These are phyloP conservation scores for Didymella glomerata DNA, from an alignment of 2,329 filamentous ascomycete species.

Conservation along the genomic window DNA sequence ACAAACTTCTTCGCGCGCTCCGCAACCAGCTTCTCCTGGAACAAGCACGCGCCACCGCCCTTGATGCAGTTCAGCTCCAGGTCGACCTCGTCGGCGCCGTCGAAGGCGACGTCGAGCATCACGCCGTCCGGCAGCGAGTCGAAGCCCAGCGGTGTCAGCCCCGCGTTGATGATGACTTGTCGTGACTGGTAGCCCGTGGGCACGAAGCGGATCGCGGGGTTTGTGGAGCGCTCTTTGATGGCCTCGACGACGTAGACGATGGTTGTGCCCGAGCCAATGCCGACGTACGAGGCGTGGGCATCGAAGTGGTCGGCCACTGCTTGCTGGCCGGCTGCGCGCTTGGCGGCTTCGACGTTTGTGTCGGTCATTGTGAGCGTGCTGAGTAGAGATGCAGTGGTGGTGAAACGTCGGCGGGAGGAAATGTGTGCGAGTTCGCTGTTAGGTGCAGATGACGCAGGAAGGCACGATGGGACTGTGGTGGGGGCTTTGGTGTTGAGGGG, in stretches of 20 bases:
- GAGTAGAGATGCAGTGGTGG: constrained; percentile 17
- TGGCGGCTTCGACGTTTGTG: constrained; percentile 70
- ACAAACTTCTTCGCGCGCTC: constrained; percentile 84
- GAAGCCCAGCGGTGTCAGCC: constrained; percentile 78
- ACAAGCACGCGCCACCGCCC: constrained; percentile 94
- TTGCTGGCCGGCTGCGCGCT: constrained; percentile 75
- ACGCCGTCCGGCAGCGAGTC: constrained; percentile 72
- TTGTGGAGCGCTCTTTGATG: constrained; percentile 61
- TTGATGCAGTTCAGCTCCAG: constrained; percentile 96
- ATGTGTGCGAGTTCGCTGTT: background rate
- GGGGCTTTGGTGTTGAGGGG: constrained; percentile 19
- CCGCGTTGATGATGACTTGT: constrained; percentile 81
- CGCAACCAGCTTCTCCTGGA: constrained; percentile 97
- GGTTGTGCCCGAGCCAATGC: constrained; percentile 82
- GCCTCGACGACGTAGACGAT: constrained; percentile 87
- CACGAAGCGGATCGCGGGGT: constrained; percentile 76
- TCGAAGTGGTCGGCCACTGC: constrained; percentile 77
- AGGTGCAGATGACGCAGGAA: constrained; percentile 2
- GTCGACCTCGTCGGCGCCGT: constrained; percentile 97
- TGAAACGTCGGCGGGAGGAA: constrained; percentile 7
- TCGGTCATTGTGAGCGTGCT: constrained; percentile 41
- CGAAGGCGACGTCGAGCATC: constrained; percentile 87
- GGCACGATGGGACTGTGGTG: constrained; percentile 15
- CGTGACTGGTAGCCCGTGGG: constrained; percentile 93
- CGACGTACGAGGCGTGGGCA: constrained; percentile 69